Percentiles rank a stretch among this genome's conserved stretches.
phyloP scores from a whole-genome alignment of 352 stramenopile genomes.

The Blastocystis sp. region DNA sequence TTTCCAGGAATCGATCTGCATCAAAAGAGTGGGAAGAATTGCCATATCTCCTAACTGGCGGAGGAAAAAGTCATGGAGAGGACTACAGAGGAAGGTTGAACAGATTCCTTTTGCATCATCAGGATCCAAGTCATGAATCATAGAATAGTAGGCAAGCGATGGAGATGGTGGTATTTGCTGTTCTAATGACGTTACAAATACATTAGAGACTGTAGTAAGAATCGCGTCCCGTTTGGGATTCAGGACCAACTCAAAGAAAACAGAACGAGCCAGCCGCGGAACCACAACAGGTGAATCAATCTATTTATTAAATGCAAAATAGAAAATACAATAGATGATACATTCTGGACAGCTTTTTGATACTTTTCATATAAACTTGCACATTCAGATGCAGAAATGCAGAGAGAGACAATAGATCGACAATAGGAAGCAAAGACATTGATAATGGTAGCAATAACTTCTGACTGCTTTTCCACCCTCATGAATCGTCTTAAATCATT shows the following conservation, averaged over 20 bases:
- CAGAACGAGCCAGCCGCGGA: background rate
- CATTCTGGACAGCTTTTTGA: background rate
- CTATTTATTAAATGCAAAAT: background rate
- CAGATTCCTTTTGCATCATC: background rate
- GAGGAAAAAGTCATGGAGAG: background rate
- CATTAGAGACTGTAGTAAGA: background rate
- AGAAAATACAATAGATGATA: background rate
- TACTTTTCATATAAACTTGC: background rate
- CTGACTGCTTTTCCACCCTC: background rate
- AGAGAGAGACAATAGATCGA: background rate
- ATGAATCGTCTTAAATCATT: background rate
- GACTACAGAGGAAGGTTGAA: background rate
- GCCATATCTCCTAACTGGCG: background rate
- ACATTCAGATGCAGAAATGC: background rate
- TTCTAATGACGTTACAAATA: background rate
- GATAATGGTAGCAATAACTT: background rate
- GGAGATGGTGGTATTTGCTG: no score
- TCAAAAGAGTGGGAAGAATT: background rate
- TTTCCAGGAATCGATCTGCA: background rate
- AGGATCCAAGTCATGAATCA: background rate
- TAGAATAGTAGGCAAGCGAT: background rate
- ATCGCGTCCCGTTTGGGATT: background rate
- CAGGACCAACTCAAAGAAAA: slow-evolving; percentile 8
- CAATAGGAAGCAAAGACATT: background rate
- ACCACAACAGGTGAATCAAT: background rate